phyloP scores from a whole-genome alignment of 2,329 filamentous ascomycete species.

The Pseudocercospora fuligena region DNA sequence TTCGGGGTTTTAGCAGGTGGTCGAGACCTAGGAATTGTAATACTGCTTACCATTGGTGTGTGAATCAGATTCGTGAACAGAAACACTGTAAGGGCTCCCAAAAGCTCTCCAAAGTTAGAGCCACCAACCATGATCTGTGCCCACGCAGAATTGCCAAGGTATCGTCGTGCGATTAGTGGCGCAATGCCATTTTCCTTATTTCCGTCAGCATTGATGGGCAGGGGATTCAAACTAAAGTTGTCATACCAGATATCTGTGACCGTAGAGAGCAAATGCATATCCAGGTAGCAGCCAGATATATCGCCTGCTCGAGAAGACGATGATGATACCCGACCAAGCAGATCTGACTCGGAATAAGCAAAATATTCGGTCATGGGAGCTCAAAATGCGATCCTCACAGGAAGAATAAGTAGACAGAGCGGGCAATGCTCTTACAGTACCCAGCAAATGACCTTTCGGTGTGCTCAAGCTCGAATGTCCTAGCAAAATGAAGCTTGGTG shows the following conservation, averaged over 20 bases:
- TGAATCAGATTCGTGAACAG: slow-evolving; percentile 18
- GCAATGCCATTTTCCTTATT: slow-evolving; percentile 17
- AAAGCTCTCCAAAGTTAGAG: slow-evolving; percentile 15
- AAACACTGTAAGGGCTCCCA: slow-evolving; percentile 14
- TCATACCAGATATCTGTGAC: not conserved
- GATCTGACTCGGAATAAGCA: not conserved
- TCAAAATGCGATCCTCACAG: not conserved
- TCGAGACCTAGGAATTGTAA: too few relatives aligned
- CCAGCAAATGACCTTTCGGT: slow-evolving; percentile 8
- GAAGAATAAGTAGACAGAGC: slow-evolving; percentile 15
- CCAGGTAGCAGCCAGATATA: slow-evolving; percentile 17
- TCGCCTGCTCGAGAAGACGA: slow-evolving; percentile 14
- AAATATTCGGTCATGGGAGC: not conserved
- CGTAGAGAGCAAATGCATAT: slow-evolving; percentile 1
- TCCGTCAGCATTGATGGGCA: slow-evolving; percentile 6
- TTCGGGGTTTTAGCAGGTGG: not conserved
- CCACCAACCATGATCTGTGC: slow-evolving; percentile 19
- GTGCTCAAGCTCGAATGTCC: not conserved
- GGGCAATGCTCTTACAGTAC: slow-evolving; percentile 8
- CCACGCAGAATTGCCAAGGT: slow-evolving; percentile 17
- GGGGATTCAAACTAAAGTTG: not conserved
- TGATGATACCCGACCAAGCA: slow-evolving; percentile 11
- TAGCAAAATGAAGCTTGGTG: slow-evolving; percentile 13
- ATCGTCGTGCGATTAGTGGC: slow-evolving; percentile 13
- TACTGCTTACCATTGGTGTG: slow-evolving; percentile 9